These are phyloP conservation scores for Boletus reticulatus DNA, from an alignment of 768 basidiomycete species.

Conservation along the genomic window DNA sequence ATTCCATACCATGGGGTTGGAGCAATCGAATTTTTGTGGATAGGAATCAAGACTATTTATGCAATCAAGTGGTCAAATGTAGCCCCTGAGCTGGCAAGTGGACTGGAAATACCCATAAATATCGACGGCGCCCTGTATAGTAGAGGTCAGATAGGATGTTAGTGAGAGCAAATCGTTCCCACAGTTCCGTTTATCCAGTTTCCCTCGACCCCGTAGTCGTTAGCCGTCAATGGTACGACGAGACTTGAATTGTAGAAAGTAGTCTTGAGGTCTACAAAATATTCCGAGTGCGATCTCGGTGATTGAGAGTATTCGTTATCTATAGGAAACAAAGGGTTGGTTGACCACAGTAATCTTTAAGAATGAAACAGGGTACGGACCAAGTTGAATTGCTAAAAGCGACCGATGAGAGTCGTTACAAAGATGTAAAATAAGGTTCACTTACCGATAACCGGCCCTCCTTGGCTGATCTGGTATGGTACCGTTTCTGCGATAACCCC, in stretches of 20 bases:
- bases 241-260: slow-evolving; percentile 55
- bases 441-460: slow-evolving; percentile 74
- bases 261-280: slow-evolving; percentile 61
- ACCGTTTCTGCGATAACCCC: slow-evolving; percentile 59
- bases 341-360: not conserved
- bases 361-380: slow-evolving; percentile 29
- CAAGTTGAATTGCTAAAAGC: slow-evolving; percentile 52
- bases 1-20: slow-evolving; percentile 64
- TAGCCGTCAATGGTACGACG: slow-evolving; percentile 71
- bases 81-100: not conserved
- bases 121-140: slow-evolving; percentile 63
- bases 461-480: slow-evolving; percentile 65
- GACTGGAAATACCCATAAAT: slow-evolving; percentile 50
- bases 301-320: slow-evolving; percentile 76
- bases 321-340: slow-evolving; percentile 19
- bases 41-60: slow-evolving; percentile 58
- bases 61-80: not conserved
- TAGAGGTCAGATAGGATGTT: not conserved
- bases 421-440: not conserved
- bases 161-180: slow-evolving; percentile 15
- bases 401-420: not conserved
- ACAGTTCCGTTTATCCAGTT: slow-evolving; percentile 76
- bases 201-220: slow-evolving; percentile 55
- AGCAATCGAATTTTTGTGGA: slow-evolving; percentile 80
- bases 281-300: slow-evolving; percentile 42